phyloP scores from a whole-genome alignment of 1,139 yeast genomes.

The Geotrichum macrosporum region DNA sequence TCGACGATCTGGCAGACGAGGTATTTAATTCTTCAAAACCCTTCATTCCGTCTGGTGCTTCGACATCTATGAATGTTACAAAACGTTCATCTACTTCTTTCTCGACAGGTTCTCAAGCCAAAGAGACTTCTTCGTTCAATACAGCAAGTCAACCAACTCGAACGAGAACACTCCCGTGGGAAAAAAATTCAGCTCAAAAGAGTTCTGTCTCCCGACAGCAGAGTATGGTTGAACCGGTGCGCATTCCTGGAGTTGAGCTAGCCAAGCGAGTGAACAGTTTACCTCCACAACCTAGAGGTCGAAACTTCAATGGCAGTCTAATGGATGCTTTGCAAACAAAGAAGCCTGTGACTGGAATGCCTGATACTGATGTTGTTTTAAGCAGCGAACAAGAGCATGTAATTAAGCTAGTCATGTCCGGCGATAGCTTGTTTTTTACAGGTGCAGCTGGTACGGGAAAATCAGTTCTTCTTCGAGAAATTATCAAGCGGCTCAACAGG shows the following conservation, averaged over 20 bases:
- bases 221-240: not conserved
- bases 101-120: not conserved
- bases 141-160: not conserved
- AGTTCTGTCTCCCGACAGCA: not conserved
- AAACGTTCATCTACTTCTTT: too few relatives aligned
- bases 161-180: constrained; percentile 12
- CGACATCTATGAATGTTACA: too few relatives aligned
- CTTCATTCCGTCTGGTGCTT: too few relatives aligned
- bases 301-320: not conserved
- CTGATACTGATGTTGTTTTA: not conserved
- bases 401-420: constrained; percentile 48
- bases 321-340: not conserved
- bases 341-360: not conserved
- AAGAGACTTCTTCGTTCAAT: not conserved
- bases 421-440: constrained; percentile 66
- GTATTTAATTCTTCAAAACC: constrained; percentile 7
- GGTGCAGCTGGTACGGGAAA: constrained; percentile 98
- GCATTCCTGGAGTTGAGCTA: constrained; percentile 10
- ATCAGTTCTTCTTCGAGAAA: constrained; percentile 61
- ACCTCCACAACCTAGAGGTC: not conserved
- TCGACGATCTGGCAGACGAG: constrained; percentile 13
- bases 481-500: constrained; percentile 48
- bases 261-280: not conserved
- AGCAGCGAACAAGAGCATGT: constrained; percentile 52
- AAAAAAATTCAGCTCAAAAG: not conserved